A percentile compares a stretch with the other conserved stretches of the same genome.
Evolutionary conservation across 2,329 filamentous ascomycete species (phyloP).

Genomic region (Colletotrichum tropicale): DNA sequence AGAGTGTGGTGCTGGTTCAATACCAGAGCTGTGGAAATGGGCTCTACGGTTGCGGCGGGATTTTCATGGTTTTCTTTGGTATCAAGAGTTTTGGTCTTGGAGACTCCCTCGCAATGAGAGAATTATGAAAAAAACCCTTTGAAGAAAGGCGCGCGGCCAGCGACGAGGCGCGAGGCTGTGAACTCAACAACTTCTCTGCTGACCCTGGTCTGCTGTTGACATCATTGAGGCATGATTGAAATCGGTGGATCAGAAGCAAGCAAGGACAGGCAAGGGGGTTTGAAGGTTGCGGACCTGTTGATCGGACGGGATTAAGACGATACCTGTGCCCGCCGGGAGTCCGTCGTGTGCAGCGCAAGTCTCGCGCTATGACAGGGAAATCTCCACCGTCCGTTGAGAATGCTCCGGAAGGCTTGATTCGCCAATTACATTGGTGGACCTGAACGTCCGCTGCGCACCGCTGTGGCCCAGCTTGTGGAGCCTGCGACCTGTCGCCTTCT

Average conservation of each 20-base stretch:
- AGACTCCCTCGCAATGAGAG: background rate
- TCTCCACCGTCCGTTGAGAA: slow-evolving; percentile 7
- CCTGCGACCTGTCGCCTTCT: background rate
- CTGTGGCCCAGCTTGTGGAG: slow-evolving; percentile 8
- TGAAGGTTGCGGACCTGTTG: background rate
- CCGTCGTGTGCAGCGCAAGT: background rate
- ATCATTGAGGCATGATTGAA: slow-evolving; percentile 19
- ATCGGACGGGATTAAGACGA: background rate
- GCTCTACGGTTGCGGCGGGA: background rate
- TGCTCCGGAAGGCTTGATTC: slow-evolving; percentile 15
- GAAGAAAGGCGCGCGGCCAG: background rate
- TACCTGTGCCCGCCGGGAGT: background rate
- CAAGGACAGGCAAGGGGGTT: slow-evolving; percentile 1
- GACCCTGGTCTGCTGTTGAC: slow-evolving; percentile 17
- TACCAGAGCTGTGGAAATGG: background rate
- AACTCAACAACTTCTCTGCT: slow-evolving; percentile 17
- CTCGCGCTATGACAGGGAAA: background rate
- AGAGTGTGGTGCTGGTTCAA: background rate
- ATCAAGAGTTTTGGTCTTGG: background rate
- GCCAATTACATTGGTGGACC: slow-evolving; percentile 1
- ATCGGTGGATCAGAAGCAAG: slow-evolving; percentile 11
- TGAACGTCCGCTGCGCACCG: background rate
- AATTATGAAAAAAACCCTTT: background rate
- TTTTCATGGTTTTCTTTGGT: background rate
- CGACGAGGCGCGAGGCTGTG: slow-evolving; percentile 5